Evolutionary conservation across 2,329 filamentous ascomycete genomes (phyloP).

Genomic region (Colletotrichum truncatum): DNA sequence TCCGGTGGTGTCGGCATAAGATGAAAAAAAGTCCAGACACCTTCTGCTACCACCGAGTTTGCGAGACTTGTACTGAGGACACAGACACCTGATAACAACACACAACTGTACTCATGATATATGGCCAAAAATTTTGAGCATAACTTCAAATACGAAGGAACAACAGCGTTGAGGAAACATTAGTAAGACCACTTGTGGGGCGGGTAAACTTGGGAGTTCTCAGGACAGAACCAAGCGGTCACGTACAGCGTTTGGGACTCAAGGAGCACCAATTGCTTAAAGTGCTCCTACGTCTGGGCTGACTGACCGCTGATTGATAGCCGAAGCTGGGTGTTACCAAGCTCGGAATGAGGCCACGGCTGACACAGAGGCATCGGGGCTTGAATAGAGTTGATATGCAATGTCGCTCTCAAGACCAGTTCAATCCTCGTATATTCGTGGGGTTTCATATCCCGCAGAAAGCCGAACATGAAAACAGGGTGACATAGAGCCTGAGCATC

Average conservation of each 20-base stretch:
- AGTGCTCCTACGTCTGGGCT: not conserved
- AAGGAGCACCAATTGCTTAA: no score
- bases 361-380: not conserved
- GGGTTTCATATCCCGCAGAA: not conserved
- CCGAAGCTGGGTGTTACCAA: constrained; percentile 1
- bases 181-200: no score
- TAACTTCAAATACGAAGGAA: not conserved
- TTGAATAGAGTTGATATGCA: no score
- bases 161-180: not conserved
- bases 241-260: no score
- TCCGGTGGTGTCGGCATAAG: constrained; percentile 54
- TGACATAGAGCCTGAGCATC: constrained; percentile 1
- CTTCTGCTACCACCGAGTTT: constrained; percentile 63
- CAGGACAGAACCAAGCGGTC: no score
- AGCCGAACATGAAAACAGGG: not conserved
- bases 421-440: no score
- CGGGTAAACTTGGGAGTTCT: no score
- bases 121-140: not conserved
- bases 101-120: not conserved
- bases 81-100: not conserved
- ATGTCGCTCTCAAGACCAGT: no score
- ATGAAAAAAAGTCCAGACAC: constrained; percentile 57
- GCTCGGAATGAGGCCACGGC: not conserved
- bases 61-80: constrained; percentile 51
- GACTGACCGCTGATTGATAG: not conserved